Evolutionary conservation across 805 yeast species (phyloP), one percentile per base, ranked within the genome.

Genomic region (Scheffersomyces coipomensis): DNA sequence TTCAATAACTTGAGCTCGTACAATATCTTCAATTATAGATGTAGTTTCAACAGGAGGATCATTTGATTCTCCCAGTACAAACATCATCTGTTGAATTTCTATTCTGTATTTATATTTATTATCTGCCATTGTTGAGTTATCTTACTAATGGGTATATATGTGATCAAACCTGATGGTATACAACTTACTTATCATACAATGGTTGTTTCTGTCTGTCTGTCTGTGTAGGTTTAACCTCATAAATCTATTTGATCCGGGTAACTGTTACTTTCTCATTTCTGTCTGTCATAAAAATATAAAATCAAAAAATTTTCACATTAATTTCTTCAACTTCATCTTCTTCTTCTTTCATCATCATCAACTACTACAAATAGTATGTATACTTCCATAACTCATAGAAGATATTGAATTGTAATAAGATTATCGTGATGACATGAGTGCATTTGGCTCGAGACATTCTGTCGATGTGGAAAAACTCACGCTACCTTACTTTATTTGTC

Each of bases 1-100:
- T 53, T 91, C 97, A 30, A 90, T 83, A 26, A 93, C 98, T 60
- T 93, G 99, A 1, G 93, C 93, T 33, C 95, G 74, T 2, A 93
- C 98, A 33, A 93, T 88, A 56, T 93, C 98, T 58, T 93, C 99
- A 31, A 91, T 88, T 38, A 93, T 65, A n/a, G 91, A 81, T 0
- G 97, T 86, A 0, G 97, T 88, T 47, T 87, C 95, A 12, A 84
- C 76, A 0, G 97, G 96, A 1, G 98, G 95, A 53, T 93, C 99
- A 49, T 86, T 87, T 0, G 93, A 80, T 59, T 93, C 98, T 2
- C 99, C 99, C 39, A 85, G 76, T 40, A 93, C 99, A 70, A 93
- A 93, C 99, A 93, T 93, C 99, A 93, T 93, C 68, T 87, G 75
- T 63, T 93, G 99, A 53, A 93, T 93, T 67, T 93, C 99, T 27